phyloP scores from a whole-genome alignment of 2,329 filamentous ascomycete species.

The Alternaria sp. region DNA sequence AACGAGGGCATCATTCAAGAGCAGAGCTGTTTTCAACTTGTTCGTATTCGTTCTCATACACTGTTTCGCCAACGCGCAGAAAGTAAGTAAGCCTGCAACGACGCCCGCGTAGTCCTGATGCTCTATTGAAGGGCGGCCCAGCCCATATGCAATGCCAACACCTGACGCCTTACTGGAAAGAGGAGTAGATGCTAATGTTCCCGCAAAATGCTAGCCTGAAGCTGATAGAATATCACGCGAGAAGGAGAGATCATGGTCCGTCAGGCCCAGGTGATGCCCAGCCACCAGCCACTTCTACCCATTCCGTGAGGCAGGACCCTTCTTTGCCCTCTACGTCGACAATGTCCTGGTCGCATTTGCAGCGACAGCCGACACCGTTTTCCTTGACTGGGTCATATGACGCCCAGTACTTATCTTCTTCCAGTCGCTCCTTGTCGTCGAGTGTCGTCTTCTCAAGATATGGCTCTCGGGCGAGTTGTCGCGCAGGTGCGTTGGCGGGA shows the following conservation, averaged over 20 bases:
- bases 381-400: conserved; percentile 85
- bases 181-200: conserved; percentile 24
- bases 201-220: conserved; percentile 29
- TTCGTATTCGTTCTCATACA: conserved; percentile 11
- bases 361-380: conserved; percentile 95
- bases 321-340: conserved; percentile 98
- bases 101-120: conserved; percentile 14
- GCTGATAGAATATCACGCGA: conserved; percentile 22
- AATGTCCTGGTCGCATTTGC: conserved; percentile 95
- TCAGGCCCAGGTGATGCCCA: conserved; percentile 68
- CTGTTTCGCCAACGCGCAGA: conserved; percentile 1
- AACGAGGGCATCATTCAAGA: background rate
- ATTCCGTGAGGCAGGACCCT: conserved; percentile 91
- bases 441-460: conserved; percentile 81
- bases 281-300: conserved; percentile 95
- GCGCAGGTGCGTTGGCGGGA: conserved; percentile 89
- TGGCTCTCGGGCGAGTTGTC: conserved; percentile 80
- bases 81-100: conserved; percentile 4
- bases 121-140: conserved; percentile 13
- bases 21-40: background rate
- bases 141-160: conserved; percentile 28
- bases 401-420: conserved; percentile 97
- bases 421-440: conserved; percentile 81
- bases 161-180: conserved; percentile 26
- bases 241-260: conserved; percentile 11